These are phyloP conservation scores for Exophiala viscosa DNA, from an alignment of 2,329 filamentous ascomycete species.

Conservation along the genomic window DNA sequence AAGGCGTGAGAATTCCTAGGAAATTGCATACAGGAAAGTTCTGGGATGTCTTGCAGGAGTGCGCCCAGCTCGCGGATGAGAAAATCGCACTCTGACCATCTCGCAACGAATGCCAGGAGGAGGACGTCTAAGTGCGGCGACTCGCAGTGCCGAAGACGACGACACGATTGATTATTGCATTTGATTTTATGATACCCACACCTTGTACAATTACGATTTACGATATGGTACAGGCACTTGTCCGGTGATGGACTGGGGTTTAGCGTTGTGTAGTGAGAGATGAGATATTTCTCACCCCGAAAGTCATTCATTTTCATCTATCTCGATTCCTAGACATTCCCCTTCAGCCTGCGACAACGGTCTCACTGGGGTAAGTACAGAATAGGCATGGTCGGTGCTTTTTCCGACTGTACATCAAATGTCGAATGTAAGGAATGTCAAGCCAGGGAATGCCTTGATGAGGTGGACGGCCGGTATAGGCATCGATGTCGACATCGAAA, in stretches of 20 bases:
- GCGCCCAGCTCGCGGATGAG: conserved; percentile 63
- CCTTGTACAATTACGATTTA: conserved; percentile 12
- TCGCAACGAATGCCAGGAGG: no score
- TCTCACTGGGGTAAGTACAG: no score
- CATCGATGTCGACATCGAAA: conserved; percentile 1
- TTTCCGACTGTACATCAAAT: no score
- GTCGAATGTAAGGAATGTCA: no score
- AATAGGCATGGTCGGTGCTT: no score
- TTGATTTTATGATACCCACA: conserved; percentile 13
- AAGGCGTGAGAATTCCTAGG: conserved; percentile 74
- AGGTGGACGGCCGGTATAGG: no score
- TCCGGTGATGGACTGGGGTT: not conserved
- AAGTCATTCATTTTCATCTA: no score
- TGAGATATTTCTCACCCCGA: no score
- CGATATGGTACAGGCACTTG: conserved; percentile 12
- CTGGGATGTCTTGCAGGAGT: conserved; percentile 72
- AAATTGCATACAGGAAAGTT: conserved; percentile 69
- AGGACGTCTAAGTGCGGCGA: not conserved
- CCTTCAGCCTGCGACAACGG: no score
- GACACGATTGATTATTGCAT: not conserved
- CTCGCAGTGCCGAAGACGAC: conserved; percentile 8
- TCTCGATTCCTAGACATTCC: no score
- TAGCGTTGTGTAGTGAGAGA: no score
- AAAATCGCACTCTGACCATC: not conserved
- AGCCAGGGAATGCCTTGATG: no score